Evolutionary conservation across 441 rosid species (phyloP).

Genomic region (Adansonia gregorii): DNA sequence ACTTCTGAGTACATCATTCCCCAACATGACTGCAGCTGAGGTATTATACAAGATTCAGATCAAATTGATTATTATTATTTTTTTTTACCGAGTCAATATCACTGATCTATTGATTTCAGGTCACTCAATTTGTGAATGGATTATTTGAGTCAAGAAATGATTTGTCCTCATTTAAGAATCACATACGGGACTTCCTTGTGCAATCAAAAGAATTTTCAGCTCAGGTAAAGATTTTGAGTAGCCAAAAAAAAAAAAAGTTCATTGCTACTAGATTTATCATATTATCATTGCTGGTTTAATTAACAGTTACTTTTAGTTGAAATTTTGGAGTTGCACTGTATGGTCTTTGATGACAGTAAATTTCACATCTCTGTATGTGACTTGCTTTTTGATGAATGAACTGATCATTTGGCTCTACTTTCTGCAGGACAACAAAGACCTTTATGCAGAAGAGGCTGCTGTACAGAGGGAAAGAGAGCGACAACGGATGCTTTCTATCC

Average conservation of each 20-base stretch:
- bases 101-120: slow-evolving; percentile 55
- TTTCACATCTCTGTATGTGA: not conserved
- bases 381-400: not conserved
- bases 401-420: slow-evolving; percentile 2
- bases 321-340: not conserved
- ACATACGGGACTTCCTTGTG: slow-evolving; percentile 89
- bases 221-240: slow-evolving; percentile 48
- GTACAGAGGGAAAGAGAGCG: slow-evolving; percentile 89
- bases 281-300: not conserved
- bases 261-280: not conserved
- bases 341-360: not conserved
- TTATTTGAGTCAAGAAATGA: slow-evolving; percentile 84
- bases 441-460: slow-evolving; percentile 97
- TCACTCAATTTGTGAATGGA: slow-evolving; percentile 85
- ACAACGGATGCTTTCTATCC: slow-evolving; percentile 93
- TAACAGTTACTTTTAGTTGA: not conserved
- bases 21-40: slow-evolving; percentile 93
- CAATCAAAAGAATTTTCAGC: slow-evolving; percentile 88
- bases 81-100: slow-evolving; percentile 13
- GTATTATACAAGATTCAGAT: slow-evolving; percentile 38
- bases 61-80: not conserved
- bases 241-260: not conserved
- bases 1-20: slow-evolving; percentile 92
- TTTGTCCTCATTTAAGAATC: slow-evolving; percentile 76
- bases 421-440: slow-evolving; percentile 94